Evolutionary conservation across 202 grass and related monocot species (phyloP), one percentile per base, ranked within the genome.

Genomic region (Eragrostis tef): DNA sequence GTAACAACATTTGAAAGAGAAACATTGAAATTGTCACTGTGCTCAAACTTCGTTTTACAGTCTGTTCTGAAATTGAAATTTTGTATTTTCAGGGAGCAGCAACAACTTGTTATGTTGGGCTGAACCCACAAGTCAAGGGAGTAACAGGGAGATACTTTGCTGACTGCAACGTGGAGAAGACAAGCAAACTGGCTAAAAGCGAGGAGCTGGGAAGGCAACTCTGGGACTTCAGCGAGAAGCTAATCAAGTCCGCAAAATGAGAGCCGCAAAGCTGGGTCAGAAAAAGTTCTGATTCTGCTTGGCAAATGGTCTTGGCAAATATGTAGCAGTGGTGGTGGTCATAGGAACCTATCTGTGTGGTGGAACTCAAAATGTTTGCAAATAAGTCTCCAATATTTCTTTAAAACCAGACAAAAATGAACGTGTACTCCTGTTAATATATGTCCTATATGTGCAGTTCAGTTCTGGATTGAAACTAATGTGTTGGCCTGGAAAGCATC

Each of bases 151-250:
- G 93, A 63, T 96, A 99, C 81, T 99, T 99, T 42, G 71, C 86
- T 25, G 96, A 99, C 77, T 96, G 97, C 78, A 99, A 99, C 5
- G 83, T 87, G 83, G 97, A 96, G 67, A 91, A 74, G 52, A 83
- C 84, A 10, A 88, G 81, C 77, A n/a, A 19, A 15, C 9, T 47
- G 1, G 89, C 86, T 0, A 73, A n/a, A 70, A 83, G 74, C 3
- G 89, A 93, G 1, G 71, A 26, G 6, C 17, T 96, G 83, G 86
- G 78, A 1, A 86, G 89, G 39, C 77, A 73, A 13, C 88, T 96
- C 6, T 99, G 97, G 97, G 73, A 92, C 21, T 91, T 90, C 78
- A 94, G 97, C 53, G 91, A 96, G 68, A 67, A 90, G 66, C 87
- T 99, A 64, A 83, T 93, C 74, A 90, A 85, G 20, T 89, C 77